These are phyloP conservation scores for Globisporangium megalacanthum DNA, from an alignment of 352 stramenopile species.

Conservation along the genomic window DNA sequence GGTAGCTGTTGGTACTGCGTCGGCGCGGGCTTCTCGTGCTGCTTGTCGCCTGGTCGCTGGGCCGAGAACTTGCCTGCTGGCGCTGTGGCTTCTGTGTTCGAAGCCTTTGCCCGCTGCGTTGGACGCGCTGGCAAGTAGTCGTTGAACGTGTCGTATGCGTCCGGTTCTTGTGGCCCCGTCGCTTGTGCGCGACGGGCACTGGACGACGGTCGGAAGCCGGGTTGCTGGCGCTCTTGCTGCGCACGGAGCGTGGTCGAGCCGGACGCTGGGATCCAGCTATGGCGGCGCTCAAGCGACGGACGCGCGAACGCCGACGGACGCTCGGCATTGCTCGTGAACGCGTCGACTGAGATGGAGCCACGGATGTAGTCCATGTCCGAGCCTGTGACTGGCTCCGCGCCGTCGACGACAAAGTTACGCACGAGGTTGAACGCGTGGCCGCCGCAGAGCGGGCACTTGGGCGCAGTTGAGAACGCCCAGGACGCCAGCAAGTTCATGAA, in stretches of 20 bases:
- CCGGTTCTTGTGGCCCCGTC: slow-evolving; percentile 10
- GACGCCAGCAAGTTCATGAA: slow-evolving; percentile 79
- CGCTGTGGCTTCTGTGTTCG: slow-evolving; percentile 27
- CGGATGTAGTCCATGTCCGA: slow-evolving; percentile 67
- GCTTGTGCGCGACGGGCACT: neutral
- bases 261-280: slow-evolving; percentile 53
- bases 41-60: slow-evolving; percentile 18
- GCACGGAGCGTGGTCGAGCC: slow-evolving; percentile 26
- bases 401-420: slow-evolving; percentile 72
- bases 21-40: slow-evolving; percentile 14
- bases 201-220: neutral
- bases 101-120: slow-evolving; percentile 37
- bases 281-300: slow-evolving; percentile 21
- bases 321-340: slow-evolving; percentile 34
- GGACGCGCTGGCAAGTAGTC: slow-evolving; percentile 55
- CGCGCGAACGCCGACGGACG: slow-evolving; percentile 19
- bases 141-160: slow-evolving; percentile 70
- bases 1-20: slow-evolving; percentile 2
- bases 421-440: slow-evolving; percentile 78
- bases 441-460: slow-evolving; percentile 81
- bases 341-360: slow-evolving; percentile 52
- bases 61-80: slow-evolving; percentile 39
- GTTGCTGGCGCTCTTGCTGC: slow-evolving; percentile 7
- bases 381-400: slow-evolving; percentile 38
- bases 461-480: slow-evolving; percentile 76